These are phyloP conservation scores for Botryotinia calthae DNA, from an alignment of 2,329 filamentous ascomycete genomes.

Conservation along the genomic window DNA sequence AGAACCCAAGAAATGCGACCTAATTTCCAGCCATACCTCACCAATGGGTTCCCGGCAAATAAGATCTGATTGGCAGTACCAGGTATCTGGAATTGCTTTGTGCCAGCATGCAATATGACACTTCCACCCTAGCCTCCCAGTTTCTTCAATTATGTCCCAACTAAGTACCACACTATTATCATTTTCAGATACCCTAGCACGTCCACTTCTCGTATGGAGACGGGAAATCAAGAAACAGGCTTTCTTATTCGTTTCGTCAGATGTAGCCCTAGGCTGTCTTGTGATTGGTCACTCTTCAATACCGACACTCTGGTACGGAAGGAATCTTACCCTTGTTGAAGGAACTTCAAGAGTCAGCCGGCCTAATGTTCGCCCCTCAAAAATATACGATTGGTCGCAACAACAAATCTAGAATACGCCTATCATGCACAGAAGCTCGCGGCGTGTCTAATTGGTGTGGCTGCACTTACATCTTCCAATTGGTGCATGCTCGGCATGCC, in stretches of 20 bases:
- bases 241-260: background rate
- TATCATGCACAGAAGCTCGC: background rate
- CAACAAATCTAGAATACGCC: background rate
- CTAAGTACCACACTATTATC: background rate
- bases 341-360: background rate
- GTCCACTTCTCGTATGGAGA: background rate
- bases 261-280: background rate
- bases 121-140: background rate
- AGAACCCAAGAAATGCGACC: background rate
- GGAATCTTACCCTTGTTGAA: background rate
- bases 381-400: slow-evolving; percentile 1
- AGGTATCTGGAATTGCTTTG: slow-evolving; percentile 1
- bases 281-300: background rate
- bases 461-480: background rate
- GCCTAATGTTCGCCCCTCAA: background rate
- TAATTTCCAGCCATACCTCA: background rate
- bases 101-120: background rate
- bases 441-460: background rate
- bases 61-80: slow-evolving; percentile 6
- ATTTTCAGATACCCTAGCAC: background rate
- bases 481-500: slow-evolving; percentile 8
- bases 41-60: background rate
- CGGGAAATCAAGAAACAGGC: background rate
- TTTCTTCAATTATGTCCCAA: background rate
- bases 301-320: slow-evolving; percentile 6